phyloP scores from a whole-genome alignment of 208 protist species.

The Acanthamoeba healyi region DNA sequence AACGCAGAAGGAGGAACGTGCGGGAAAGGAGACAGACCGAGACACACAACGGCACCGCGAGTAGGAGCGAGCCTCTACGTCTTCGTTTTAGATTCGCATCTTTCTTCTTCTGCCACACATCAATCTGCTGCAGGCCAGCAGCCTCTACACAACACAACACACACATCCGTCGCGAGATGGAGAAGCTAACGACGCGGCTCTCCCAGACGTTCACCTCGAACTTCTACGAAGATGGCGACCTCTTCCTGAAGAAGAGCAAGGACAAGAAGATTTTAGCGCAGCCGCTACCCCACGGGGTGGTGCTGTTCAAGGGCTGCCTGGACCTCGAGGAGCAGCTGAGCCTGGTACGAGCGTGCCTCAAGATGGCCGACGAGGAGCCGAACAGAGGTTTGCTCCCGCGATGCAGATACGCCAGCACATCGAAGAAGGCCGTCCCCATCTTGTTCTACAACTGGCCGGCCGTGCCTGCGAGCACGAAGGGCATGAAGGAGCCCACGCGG shows the following conservation, averaged over 20 bases:
- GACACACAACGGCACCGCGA: neutral
- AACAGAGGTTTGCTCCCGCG: constrained; percentile 32
- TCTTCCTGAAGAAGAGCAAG: constrained; percentile 55
- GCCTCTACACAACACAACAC: neutral
- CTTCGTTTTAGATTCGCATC: too few species aligned
- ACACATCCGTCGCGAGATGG: constrained; percentile 20
- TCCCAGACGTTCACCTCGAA: constrained; percentile 36
- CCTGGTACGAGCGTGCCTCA: constrained; percentile 28
- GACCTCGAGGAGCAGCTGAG: constrained; percentile 55
- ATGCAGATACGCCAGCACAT: constrained; percentile 44
- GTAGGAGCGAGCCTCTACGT: too few species aligned
- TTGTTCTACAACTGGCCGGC: constrained; percentile 68
- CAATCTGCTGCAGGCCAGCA: too few species aligned
- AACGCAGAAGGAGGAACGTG: neutral
- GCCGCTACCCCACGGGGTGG: constrained; percentile 51
- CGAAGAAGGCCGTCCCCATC: constrained; percentile 59
- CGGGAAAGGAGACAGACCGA: neutral
- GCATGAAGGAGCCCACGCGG: constrained; percentile 58
- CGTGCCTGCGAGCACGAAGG: constrained; percentile 57
- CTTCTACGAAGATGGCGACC: constrained; percentile 53
- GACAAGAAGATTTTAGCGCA: constrained; percentile 48
- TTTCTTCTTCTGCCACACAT: too few species aligned
- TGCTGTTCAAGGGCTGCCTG: constrained; percentile 45
- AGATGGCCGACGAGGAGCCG: constrained; percentile 60
- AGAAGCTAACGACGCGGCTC: constrained; percentile 46